phyloP scores from a whole-genome alignment of 2,329 filamentous ascomycete species.

The Didymella keratinophila region DNA sequence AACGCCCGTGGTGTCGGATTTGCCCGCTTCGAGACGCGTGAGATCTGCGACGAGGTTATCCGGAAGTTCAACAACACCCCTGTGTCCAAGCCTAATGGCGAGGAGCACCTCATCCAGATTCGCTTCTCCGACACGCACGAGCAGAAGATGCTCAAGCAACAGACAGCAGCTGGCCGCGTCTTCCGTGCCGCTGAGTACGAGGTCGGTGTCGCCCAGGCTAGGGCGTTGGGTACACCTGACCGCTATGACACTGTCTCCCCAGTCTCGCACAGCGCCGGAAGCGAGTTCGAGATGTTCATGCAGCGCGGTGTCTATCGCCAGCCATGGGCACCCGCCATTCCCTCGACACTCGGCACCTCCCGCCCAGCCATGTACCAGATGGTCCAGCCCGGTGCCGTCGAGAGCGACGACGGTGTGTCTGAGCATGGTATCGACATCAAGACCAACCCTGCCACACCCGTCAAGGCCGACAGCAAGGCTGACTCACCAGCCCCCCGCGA shows the following conservation, averaged over 20 bases:
- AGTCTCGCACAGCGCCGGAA: slow-evolving; percentile 42
- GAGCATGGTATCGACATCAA: slow-evolving; percentile 43
- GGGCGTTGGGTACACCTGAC: slow-evolving; percentile 44
- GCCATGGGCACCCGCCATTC: slow-evolving; percentile 46
- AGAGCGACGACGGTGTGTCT: slow-evolving; percentile 40
- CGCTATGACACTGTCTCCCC: slow-evolving; percentile 47
- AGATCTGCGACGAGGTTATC: slow-evolving; percentile 90
- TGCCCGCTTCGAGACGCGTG: slow-evolving; percentile 88
- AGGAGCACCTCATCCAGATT: slow-evolving; percentile 86
- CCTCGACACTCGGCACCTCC: slow-evolving; percentile 45
- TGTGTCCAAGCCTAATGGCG: slow-evolving; percentile 65
- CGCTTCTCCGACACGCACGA: slow-evolving; percentile 96
- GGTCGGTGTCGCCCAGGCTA: slow-evolving; percentile 52
- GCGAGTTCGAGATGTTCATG: slow-evolving; percentile 52
- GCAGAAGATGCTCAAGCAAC: slow-evolving; percentile 95
- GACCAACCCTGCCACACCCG: slow-evolving; percentile 46
- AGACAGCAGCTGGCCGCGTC: slow-evolving; percentile 92
- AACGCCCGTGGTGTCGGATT: slow-evolving; percentile 97
- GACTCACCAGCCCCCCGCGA: slow-evolving; percentile 39
- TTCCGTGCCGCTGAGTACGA: slow-evolving; percentile 95
- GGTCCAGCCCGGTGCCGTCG: slow-evolving; percentile 35
- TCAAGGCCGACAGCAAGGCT: slow-evolving; percentile 40
- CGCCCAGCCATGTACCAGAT: slow-evolving; percentile 41
- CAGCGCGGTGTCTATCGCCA: slow-evolving; percentile 43
- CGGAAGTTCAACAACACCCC: slow-evolving; percentile 78